Percentiles rank a stretch among this genome's conserved stretches.
Conservation (phyloP, 1,139 yeast species). For the Barnettozyma hawaiiensis region DNA sequence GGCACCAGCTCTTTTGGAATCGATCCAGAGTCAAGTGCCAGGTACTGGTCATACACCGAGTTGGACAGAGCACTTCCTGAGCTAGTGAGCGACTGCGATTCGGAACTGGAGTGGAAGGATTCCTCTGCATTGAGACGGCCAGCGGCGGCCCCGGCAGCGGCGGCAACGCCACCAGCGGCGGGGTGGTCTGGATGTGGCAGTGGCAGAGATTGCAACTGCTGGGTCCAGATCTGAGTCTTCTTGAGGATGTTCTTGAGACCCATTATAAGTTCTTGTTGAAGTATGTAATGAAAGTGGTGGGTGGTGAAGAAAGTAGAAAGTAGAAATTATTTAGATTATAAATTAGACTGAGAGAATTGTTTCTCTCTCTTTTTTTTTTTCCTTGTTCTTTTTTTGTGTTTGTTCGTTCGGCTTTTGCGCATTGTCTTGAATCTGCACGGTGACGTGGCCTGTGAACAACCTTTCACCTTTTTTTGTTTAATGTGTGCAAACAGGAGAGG, state of each 20-base stretch:
- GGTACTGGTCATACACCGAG: slow-evolving; percentile 13
- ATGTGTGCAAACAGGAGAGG: neutral
- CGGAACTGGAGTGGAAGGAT: too few relatives aligned
- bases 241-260: slow-evolving; percentile 18
- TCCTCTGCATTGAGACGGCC: too few relatives aligned
- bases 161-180: too few relatives aligned
- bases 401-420: neutral
- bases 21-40: slow-evolving; percentile 4
- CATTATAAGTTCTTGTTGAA: slow-evolving; percentile 5
- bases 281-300: neutral
- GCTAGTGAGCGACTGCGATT: neutral
- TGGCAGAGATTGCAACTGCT: too few relatives aligned
- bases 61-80: slow-evolving; percentile 6
- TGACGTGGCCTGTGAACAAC: neutral
- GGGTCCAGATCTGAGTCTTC: slow-evolving; percentile 4
- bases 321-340: too few relatives aligned
- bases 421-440: neutral
- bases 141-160: too few relatives aligned
- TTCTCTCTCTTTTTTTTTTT: too few relatives aligned
- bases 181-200: neutral
- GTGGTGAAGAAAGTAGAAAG: too few relatives aligned
- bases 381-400: too few relatives aligned
- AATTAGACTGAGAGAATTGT: neutral
- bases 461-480: neutral
- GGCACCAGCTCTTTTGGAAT: slow-evolving; percentile 42